phyloP scores from a whole-genome alignment of 495 filamentous ascomycete genomes.

The Penicillium pulvis region DNA sequence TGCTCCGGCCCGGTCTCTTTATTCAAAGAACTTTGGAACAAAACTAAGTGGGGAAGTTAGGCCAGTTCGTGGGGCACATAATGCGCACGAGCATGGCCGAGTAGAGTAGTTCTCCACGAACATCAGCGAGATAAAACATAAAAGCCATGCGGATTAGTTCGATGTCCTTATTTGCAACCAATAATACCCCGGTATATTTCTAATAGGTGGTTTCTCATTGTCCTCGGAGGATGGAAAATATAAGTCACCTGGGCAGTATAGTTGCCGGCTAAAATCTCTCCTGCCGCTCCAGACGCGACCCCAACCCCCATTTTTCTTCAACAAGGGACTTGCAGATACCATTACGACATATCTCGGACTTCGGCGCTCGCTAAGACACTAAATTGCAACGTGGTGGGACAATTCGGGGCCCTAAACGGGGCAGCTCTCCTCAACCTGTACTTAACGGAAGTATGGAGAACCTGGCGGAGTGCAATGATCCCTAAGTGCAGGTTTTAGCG shows the following conservation, averaged over 20 bases:
- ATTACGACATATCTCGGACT: conserved; percentile 18
- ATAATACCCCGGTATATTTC: conserved; percentile 7
- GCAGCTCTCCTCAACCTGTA: conserved; percentile 53
- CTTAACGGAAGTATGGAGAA: conserved; percentile 50
- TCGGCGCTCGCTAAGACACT: conserved; percentile 18
- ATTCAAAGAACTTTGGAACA: conserved; percentile 26
- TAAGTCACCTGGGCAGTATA: too few relatives aligned
- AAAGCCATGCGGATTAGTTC: not conserved
- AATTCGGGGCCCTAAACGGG: conserved; percentile 31
- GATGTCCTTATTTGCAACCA: conserved; percentile 1
- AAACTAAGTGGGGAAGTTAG: conserved; percentile 73
- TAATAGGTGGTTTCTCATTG: not conserved
- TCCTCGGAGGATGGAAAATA: not conserved
- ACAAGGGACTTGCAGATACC: conserved; percentile 7
- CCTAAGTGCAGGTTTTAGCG: conserved; percentile 56
- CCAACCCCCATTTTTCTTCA: conserved; percentile 2
- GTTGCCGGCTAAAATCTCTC: not conserved
- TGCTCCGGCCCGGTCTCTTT: too few relatives aligned
- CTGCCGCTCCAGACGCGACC: not conserved
- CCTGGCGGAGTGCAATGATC: conserved; percentile 40
- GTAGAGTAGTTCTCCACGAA: conserved; percentile 67
- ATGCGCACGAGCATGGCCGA: conserved; percentile 74
- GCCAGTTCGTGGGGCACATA: conserved; percentile 90
- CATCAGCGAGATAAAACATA: not conserved
- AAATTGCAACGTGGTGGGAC: conserved; percentile 21